A percentile compares a stretch with the other conserved stretches of the same genome.
phyloP scores from a whole-genome alignment of 1,284 basidiomycete species.

The Cryptococcus wingfieldii region DNA sequence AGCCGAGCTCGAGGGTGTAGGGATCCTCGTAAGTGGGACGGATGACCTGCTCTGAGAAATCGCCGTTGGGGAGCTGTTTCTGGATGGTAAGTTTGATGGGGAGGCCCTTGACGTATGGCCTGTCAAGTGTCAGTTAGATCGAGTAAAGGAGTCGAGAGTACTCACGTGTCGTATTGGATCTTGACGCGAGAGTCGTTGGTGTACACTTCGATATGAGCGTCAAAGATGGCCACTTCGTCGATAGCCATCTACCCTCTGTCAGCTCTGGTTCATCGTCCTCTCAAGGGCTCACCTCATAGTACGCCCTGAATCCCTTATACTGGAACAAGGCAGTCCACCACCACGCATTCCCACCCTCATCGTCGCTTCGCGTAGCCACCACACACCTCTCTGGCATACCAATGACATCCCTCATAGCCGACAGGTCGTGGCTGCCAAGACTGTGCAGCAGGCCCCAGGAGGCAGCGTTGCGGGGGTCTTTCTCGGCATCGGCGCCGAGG shows the following conservation, averaged over 20 bases:
- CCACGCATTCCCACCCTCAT: constrained; percentile 18
- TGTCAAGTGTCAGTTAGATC: constrained; percentile 3
- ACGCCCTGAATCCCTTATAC: constrained; percentile 35
- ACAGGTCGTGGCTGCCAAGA: constrained; percentile 47
- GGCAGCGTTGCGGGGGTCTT: constrained; percentile 24
- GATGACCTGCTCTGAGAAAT: constrained; percentile 33
- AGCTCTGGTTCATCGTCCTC: constrained; percentile 13
- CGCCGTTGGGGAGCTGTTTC: constrained; percentile 32
- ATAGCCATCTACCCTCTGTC: constrained; percentile 38
- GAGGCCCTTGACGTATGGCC: constrained; percentile 50
- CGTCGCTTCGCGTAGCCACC: constrained; percentile 22
- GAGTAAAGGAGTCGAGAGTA: background rate
- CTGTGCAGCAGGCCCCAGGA: constrained; percentile 43
- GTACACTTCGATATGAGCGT: constrained; percentile 51
- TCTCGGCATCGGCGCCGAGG: constrained; percentile 19
- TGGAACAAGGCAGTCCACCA: constrained; percentile 28
- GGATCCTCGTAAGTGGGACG: constrained; percentile 49
- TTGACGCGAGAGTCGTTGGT: constrained; percentile 47
- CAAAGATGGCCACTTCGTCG: constrained; percentile 48
- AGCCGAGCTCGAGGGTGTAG: constrained; percentile 43
- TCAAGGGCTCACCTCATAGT: constrained; percentile 37
- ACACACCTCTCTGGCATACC: constrained; percentile 44
- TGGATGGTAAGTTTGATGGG: constrained; percentile 46
- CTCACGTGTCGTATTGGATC: constrained; percentile 49
- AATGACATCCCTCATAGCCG: constrained; percentile 50